phyloP scores from a whole-genome alignment of 352 stramenopile species.

The Thalassiosira pacifica region DNA sequence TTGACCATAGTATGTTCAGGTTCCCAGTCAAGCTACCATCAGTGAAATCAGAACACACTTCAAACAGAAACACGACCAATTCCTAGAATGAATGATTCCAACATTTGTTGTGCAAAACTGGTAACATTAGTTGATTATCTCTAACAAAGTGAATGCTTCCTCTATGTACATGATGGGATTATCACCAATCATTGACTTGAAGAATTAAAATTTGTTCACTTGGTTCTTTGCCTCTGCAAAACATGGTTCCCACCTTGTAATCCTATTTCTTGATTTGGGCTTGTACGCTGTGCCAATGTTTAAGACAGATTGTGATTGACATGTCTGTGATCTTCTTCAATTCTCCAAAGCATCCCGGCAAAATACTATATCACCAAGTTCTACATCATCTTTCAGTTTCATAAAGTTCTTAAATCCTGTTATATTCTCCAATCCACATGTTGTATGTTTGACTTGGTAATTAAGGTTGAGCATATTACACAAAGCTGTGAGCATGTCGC shows the following conservation, averaged over 20 bases:
- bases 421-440: conserved; percentile 4
- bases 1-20: neutral
- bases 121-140: conserved; percentile 2
- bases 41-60: neutral
- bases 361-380: conserved; percentile 7
- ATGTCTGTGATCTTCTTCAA: neutral
- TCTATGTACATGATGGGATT: conserved; percentile 13
- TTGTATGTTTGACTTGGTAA: neutral
- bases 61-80: conserved; percentile 28
- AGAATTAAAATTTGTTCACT: conserved; percentile 31
- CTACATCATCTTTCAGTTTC: conserved; percentile 9
- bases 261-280: neutral
- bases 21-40: conserved; percentile 1
- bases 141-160: neutral
- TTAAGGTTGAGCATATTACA: neutral
- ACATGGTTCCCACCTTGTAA: conserved; percentile 12
- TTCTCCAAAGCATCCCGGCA: neutral
- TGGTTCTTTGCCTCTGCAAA: conserved; percentile 13
- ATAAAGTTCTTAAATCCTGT: neutral
- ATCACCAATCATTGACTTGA: conserved; percentile 8
- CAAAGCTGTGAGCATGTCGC: neutral
- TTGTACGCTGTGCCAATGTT: conserved; percentile 14
- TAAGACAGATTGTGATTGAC: conserved; percentile 3
- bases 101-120: conserved; percentile 13
- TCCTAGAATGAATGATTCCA: conserved; percentile 9